Evolutionary conservation across 768 basidiomycete genomes (phyloP), one percentile per base, ranked within the genome.

Genomic region (Pholiota microspora): DNA sequence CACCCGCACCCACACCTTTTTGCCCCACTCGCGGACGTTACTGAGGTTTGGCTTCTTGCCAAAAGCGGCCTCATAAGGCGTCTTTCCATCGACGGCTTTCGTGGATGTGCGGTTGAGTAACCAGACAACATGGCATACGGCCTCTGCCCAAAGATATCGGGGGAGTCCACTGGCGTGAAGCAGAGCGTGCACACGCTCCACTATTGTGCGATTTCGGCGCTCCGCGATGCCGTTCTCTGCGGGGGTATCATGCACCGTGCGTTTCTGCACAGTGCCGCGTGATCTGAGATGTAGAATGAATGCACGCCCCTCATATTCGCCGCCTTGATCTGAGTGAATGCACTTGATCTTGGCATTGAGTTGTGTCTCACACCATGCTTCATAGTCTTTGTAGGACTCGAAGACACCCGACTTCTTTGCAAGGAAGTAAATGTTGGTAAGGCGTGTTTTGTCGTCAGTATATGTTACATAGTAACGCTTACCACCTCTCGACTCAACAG

Each of bases 221-320:
- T n/a, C n/a, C n/a, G n/a, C n/a, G n/a, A n/a, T n/a, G n/a, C n/a
- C n/a, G n/a, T n/a, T 69, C 59, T 81, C 71, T 0, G 77, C 71
- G 12, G 73, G 77, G 0, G 73, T 76, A 54, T 81, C 67, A 16
- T 76, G 74, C 0, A 71, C 63, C 1, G 74, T 79, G 1, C 72
- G 61, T 45, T 73, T 66, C 10, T 68, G 69, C 3, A 52, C 24
- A 0, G 73, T 82, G 0, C 82, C 82, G 7, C 69, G 62, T 0
- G 50, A 46, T 1, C 68, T 59, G 0, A 77, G 64, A 42, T 74
- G 63, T 0, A 48, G 1, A 3, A 55, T 58, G 27, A 82, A 71
- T 6, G 68, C 67, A 0, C 69, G 60, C 7, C 67, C 68, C 16
- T 69, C 54, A 42, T n/a, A n/a, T n/a, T n/a, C n/a, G n/a, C n/a